Evolutionary conservation across 768 basidiomycete species (phyloP).

Genomic region (Collybia nuda): DNA sequence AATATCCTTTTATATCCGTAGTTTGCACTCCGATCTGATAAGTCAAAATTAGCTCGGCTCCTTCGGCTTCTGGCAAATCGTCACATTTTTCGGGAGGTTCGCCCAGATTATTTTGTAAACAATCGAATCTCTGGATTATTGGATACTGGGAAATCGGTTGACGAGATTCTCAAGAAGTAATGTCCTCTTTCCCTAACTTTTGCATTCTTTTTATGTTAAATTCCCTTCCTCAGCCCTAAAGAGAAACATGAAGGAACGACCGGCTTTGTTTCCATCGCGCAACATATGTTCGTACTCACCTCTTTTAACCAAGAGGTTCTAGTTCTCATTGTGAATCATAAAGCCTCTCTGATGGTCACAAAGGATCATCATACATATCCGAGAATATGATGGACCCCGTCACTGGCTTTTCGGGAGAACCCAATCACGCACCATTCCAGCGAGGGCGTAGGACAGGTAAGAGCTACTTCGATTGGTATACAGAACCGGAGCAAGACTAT

Average conservation of each 20-base stretch:
- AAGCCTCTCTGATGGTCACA: conserved; percentile 16
- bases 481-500: conserved; percentile 23
- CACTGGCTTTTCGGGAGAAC: conserved; percentile 2
- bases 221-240: conserved; percentile 6
- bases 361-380: conserved; percentile 7
- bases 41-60: conserved; percentile 18
- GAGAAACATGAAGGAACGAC: conserved; percentile 4
- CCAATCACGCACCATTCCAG: conserved; percentile 13
- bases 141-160: conserved; percentile 27
- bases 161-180: conserved; percentile 24
- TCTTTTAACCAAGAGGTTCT: neutral
- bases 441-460: conserved; percentile 15
- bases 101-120: conserved; percentile 33
- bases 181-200: neutral
- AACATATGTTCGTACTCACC: neutral
- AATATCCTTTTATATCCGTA: neutral
- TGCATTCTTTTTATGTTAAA: neutral
- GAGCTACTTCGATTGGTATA: conserved; percentile 23
- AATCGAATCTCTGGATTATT: conserved; percentile 31
- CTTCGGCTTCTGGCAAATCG: conserved; percentile 32
- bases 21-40: neutral
- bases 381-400: conserved; percentile 6
- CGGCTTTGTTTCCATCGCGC: neutral
- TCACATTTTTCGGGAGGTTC: conserved; percentile 34
- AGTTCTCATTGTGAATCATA: neutral